Evolutionary conservation across 2,329 filamentous ascomycete species (phyloP).

Genomic region (Fusarium sp.): DNA sequence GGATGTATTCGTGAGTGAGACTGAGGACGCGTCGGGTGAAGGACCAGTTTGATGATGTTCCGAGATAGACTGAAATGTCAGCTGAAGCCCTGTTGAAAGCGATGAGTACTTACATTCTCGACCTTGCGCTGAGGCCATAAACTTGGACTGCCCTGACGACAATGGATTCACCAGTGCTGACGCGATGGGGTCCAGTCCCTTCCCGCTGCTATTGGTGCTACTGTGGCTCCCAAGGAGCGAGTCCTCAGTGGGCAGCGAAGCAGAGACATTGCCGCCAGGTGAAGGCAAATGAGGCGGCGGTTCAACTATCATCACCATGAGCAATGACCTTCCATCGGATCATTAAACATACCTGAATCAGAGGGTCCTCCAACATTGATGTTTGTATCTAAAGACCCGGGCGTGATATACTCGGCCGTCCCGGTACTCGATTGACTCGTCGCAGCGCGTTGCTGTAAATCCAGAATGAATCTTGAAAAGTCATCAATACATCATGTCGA

Average conservation of each 20-base stretch:
- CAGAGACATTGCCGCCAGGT: conserved; percentile 14
- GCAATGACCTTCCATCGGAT: accelerated
- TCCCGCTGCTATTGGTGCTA: conserved; percentile 15
- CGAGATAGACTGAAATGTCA: conserved; percentile 57
- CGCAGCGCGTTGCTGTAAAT: conserved; percentile 46
- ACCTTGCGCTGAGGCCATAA: conserved; percentile 53
- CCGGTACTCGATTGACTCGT: conserved; percentile 19
- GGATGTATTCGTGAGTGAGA: conserved; percentile 58
- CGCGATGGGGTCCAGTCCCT: conserved; percentile 42
- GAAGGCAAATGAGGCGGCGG: conserved; percentile 2
- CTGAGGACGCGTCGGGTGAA: conserved; percentile 61
- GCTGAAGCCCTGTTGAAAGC: accelerated
- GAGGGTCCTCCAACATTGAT: conserved; percentile 28
- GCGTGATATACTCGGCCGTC: conserved; percentile 34
- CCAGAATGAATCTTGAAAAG: conserved; percentile 46
- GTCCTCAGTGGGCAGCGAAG: conserved; percentile 18
- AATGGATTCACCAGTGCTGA: conserved; percentile 55
- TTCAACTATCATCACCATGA: conserved; percentile 4
- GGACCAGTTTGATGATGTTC: conserved; percentile 66
- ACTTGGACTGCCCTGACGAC: conserved; percentile 52
- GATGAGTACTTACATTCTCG: conserved; percentile 50
- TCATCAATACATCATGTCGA: neutral
- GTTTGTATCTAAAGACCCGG: conserved; percentile 34
- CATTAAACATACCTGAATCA: conserved; percentile 19
- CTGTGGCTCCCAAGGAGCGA: conserved; percentile 28